phyloP scores from a whole-genome alignment of 441 rosid species.

The Euphorbia corollata region DNA sequence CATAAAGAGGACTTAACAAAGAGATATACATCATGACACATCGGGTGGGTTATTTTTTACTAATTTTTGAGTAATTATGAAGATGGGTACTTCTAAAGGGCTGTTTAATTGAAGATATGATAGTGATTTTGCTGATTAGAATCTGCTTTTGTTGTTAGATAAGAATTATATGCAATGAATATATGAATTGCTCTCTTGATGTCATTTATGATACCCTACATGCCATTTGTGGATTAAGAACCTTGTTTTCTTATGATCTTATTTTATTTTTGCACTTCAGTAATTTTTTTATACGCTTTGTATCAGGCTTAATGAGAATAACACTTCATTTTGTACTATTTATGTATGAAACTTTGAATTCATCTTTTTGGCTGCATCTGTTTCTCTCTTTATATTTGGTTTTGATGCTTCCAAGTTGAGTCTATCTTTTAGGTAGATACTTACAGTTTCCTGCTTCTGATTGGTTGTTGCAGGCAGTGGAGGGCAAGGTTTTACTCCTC shows the following conservation, averaged over 20 bases:
- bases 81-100: not conserved
- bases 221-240: conserved; percentile 2
- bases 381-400: not conserved
- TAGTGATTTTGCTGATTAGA: not conserved
- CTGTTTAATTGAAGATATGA: not conserved
- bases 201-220: not conserved
- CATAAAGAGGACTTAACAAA: not conserved
- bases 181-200: conserved; percentile 3
- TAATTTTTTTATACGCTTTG: not conserved
- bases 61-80: not conserved
- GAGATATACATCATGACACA: not conserved
- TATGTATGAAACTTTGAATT: not conserved
- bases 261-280: not conserved
- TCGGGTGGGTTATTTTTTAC: not conserved
- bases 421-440: not conserved
- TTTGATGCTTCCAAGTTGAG: conserved; percentile 1
- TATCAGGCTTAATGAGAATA: not conserved
- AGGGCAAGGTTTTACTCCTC: conserved; percentile 79
- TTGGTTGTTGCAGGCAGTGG: conserved; percentile 50
- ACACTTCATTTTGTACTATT: not conserved
- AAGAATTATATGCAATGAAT: not conserved
- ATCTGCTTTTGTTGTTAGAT: not conserved
- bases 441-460: conserved; percentile 8
- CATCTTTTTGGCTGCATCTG: not conserved
- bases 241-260: not conserved